Evolutionary conservation across 192 early-diverging fungal species (phyloP), one percentile per base, ranked within the genome.

Genomic region (Gaertneriomyces sp.): DNA sequence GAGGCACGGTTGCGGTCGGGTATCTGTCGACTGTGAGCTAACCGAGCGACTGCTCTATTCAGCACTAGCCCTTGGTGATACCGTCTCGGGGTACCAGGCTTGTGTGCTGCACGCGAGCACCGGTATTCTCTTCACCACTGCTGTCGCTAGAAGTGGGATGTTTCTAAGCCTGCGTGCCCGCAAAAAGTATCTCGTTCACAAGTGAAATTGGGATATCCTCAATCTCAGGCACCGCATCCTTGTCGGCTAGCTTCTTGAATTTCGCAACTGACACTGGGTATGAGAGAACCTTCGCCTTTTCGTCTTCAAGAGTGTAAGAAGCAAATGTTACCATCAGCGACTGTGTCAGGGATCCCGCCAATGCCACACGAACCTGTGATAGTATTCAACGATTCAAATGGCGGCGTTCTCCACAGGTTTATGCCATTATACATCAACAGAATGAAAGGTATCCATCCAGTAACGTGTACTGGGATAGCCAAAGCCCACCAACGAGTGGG

Each of bases 401-500:
- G 76, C 3, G 84, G 81, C 4, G 94, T 94, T 59, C 88, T 88
- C 60, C 85, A 84, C 63, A 96, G 74, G 70, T 90, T 93, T 40
- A 85, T 80, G 16, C 86, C 87, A 61, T 90, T 84, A 71, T 88
- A 93, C 57, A 88, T 83, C 14, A 89, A 58, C 50, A 85, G 84
- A 16, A 88, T 86, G 60, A 91, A 93, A 14, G 84, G 85, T 1
- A 94, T 81, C 7, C 88, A 76, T 0, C 86, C 85, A 63, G 90
- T 74, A 42, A 88, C 68, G 85, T 88, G 93, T 4, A 91, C 79
- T 7, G 94, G 94, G 50, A 94, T 66, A 2, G 85, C 88, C 43
- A 92, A 71, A 7, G 90, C 89, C 92, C 91, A 93, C 66, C 90
- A 89, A 66, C 83, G 81, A 71, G 85, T 84, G 0, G 93, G 93